Evolutionary conservation across 495 filamentous ascomycete species (phyloP).

Genomic region (Neurospora sp.): DNA sequence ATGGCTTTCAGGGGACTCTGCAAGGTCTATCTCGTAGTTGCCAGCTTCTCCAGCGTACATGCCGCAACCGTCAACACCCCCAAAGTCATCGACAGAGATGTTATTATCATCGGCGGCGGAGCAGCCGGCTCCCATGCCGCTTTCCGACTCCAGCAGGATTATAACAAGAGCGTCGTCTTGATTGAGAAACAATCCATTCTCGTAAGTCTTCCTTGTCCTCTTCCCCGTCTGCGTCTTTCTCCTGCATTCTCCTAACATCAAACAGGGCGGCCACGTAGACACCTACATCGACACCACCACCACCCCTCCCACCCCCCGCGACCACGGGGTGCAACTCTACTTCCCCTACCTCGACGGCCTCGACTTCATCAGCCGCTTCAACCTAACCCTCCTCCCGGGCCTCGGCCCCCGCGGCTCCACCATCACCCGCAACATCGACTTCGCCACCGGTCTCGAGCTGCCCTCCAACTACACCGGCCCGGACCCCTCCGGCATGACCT

Average conservation of each 20-base stretch:
- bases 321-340: constrained; percentile 26
- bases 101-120: constrained; percentile 36
- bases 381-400: constrained; percentile 16
- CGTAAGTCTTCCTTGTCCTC: constrained; percentile 14
- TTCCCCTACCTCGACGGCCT: constrained; percentile 11
- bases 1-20: neutral
- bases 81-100: constrained; percentile 14
- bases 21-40: neutral
- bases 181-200: constrained; percentile 30
- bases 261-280: constrained; percentile 30
- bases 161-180: constrained; percentile 27
- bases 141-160: constrained; percentile 30
- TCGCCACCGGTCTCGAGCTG: constrained; percentile 19
- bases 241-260: neutral
- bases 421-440: constrained; percentile 25
- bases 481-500: constrained; percentile 15
- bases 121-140: constrained; percentile 38
- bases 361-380: constrained; percentile 11
- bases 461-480: constrained; percentile 3
- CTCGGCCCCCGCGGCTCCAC: constrained; percentile 3
- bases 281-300: constrained; percentile 25
- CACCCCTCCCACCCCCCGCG: constrained; percentile 8
- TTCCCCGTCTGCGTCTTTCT: neutral
- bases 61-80: neutral
- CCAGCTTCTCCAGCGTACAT: neutral